Conservation (phyloP, 1,284 basidiomycete genomes). For the Cystobasidiaceae sp. region DNA sequence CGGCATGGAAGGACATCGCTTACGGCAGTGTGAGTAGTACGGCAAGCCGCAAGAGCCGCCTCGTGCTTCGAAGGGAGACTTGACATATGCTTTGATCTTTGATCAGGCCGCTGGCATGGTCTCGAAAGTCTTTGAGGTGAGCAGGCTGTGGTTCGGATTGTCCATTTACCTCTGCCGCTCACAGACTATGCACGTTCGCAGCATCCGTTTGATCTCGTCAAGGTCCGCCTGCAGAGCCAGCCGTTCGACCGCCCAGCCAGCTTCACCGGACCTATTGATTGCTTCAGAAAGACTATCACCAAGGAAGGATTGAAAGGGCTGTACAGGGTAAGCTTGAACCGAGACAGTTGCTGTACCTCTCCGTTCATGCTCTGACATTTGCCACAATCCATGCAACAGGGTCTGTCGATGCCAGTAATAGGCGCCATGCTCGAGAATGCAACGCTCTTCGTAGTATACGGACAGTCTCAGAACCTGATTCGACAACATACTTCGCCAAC, state of each 20-base stretch:
- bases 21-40: slow-evolving; percentile 50
- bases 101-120: slow-evolving; percentile 66
- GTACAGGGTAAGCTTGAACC: slow-evolving; percentile 64
- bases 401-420: slow-evolving; percentile 77
- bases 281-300: slow-evolving; percentile 67
- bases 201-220: slow-evolving; percentile 75
- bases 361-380: not conserved
- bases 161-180: too few species aligned
- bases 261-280: slow-evolving; percentile 74
- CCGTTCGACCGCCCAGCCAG: slow-evolving; percentile 64
- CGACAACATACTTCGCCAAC: slow-evolving; percentile 35
- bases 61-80: too few species aligned
- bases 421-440: slow-evolving; percentile 92
- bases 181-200: too few species aligned
- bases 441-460: slow-evolving; percentile 77
- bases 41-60: not conserved
- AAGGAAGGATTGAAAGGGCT: slow-evolving; percentile 72
- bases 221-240: slow-evolving; percentile 76
- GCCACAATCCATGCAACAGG: slow-evolving; percentile 51
- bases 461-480: slow-evolving; percentile 69
- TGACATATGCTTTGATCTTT: not conserved
- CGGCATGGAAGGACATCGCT: slow-evolving; percentile 48
- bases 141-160: not conserved
- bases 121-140: slow-evolving; percentile 67
- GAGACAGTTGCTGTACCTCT: too few species aligned